Evolutionary conservation across 108 stramenopile genomes (phyloP).

Genomic region (Cyclostephanos tholiformis): DNA sequence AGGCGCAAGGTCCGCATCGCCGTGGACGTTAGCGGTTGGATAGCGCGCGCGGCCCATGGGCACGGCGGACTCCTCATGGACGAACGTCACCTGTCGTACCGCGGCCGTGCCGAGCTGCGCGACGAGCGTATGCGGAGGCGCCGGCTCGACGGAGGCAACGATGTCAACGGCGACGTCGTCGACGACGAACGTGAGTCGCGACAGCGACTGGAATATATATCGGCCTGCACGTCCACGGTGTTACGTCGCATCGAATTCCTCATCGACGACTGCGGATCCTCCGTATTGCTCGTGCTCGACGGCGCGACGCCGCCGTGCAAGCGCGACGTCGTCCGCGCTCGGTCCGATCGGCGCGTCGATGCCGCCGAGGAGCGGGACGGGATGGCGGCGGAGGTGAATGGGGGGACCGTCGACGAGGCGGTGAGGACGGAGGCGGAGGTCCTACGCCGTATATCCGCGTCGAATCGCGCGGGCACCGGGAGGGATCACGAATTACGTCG

Average conservation of each 20-base stretch:
- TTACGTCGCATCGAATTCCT: constrained; percentile 54
- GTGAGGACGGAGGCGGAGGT: constrained; percentile 18
- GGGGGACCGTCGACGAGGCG: constrained; percentile 34
- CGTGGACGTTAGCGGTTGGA: constrained; percentile 73
- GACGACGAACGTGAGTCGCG: constrained; percentile 27
- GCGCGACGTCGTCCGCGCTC: constrained; percentile 21
- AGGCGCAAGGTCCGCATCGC: constrained; percentile 65
- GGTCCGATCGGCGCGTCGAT: constrained; percentile 19
- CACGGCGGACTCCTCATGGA: constrained; percentile 63
- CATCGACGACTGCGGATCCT: constrained; percentile 41
- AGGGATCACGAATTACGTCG: constrained; percentile 26
- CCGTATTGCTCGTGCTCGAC: constrained; percentile 81
- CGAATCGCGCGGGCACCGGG: constrained; percentile 71
- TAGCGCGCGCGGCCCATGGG: constrained; percentile 63
- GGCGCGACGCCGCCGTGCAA: constrained; percentile 80
- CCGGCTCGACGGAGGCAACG: not conserved
- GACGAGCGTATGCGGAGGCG: constrained; percentile 22
- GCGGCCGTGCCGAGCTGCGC: constrained; percentile 59
- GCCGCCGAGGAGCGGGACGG: constrained; percentile 38
- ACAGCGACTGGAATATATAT: constrained; percentile 45
- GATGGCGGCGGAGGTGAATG: not conserved
- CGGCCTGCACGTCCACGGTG: constrained; percentile 52
- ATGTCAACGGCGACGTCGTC: not conserved
- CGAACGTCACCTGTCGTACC: constrained; percentile 75
- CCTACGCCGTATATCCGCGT: constrained; percentile 52